These are phyloP conservation scores for Pleomassaria siparia DNA, from an alignment of 2,329 filamentous ascomycete genomes.

Conservation along the genomic window DNA sequence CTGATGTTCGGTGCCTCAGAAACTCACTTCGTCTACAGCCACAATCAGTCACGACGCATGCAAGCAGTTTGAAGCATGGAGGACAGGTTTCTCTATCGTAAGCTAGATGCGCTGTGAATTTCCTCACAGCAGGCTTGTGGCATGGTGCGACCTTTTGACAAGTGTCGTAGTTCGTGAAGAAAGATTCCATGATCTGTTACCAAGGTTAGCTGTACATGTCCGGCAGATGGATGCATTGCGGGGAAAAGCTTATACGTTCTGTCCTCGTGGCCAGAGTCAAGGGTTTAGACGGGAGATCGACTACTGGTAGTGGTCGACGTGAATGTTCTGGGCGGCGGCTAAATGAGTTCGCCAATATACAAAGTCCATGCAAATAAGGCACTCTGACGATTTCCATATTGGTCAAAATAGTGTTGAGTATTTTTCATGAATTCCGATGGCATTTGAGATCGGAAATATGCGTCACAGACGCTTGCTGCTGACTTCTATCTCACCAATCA, in stretches of 20 bases:
- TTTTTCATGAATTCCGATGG: constrained; percentile 8
- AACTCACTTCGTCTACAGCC: constrained; percentile 5
- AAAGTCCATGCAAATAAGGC: constrained; percentile 12
- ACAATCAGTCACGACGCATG: constrained; percentile 1
- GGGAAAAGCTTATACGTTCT: constrained; percentile 31
- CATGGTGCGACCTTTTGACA: constrained; percentile 2
- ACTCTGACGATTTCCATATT: constrained; percentile 9
- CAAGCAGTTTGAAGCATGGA: constrained; percentile 1
- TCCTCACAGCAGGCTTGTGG: not conserved
- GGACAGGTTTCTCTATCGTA: not conserved
- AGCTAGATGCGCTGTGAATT: not conserved
- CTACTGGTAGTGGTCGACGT: constrained; percentile 10
- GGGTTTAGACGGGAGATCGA: constrained; percentile 20
- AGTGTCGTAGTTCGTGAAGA: constrained; percentile 6
- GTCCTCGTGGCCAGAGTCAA: constrained; percentile 15
- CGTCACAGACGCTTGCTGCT: constrained; percentile 7
- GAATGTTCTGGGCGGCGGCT: constrained; percentile 28
- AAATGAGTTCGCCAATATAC: constrained; percentile 27
- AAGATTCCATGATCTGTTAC: constrained; percentile 11
- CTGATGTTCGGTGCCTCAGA: constrained; percentile 15
- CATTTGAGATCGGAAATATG: constrained; percentile 10
- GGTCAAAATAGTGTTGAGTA: constrained; percentile 4
- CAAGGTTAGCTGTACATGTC: constrained; percentile 16
- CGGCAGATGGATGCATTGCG: constrained; percentile 35
- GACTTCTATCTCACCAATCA: constrained; percentile 16